Conservation (phyloP, 2,329 filamentous ascomycete species). For the Acarospora socialis region DNA sequence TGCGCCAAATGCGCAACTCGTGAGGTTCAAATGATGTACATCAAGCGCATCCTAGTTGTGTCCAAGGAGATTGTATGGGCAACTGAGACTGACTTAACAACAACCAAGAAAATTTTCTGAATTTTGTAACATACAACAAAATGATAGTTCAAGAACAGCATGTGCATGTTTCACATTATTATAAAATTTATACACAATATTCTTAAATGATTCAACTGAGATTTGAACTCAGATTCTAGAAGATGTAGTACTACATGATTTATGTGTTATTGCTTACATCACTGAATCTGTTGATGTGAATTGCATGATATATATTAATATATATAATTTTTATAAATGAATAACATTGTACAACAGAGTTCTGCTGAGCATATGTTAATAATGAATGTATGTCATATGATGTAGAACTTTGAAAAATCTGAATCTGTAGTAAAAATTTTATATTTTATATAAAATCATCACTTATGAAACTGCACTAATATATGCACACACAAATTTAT, state of each 20-base stretch:
- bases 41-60: constrained; percentile 41
- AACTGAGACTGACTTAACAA: too few species aligned
- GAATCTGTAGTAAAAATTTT: not conserved
- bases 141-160: too few species aligned
- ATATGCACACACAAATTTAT: not conserved
- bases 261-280: too few species aligned
- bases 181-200: too few species aligned
- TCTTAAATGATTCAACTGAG: too few species aligned
- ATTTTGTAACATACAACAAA: too few species aligned
- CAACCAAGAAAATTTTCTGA: too few species aligned
- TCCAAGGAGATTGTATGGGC: constrained; percentile 40
- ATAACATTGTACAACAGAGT: not conserved
- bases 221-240: too few species aligned
- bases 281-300: too few species aligned
- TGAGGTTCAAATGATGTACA: constrained; percentile 43
- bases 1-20: constrained; percentile 42
- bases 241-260: too few species aligned
- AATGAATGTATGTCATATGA: not conserved
- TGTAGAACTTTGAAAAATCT: not conserved
- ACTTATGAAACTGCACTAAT: not conserved
- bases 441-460: not conserved
- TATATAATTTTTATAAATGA: not conserved
- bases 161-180: too few species aligned
- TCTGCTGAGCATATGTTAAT: not conserved
- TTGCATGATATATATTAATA: not conserved